Evolutionary conservation across 129 eudicot species (phyloP).

Genomic region (Tagetes erecta): DNA sequence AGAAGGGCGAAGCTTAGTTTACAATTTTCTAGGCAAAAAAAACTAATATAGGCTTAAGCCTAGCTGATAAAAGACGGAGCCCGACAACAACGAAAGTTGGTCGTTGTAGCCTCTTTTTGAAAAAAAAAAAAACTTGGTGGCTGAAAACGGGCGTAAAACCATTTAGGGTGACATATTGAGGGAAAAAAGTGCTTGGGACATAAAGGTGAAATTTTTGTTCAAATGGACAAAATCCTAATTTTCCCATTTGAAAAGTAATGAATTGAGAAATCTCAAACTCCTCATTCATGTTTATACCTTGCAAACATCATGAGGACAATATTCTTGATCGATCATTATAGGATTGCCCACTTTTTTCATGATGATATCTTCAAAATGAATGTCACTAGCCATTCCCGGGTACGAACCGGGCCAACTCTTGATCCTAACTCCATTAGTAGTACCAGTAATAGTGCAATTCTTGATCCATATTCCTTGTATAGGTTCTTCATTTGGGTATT

Average conservation of each 20-base stretch:
- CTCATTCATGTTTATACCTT: neutral
- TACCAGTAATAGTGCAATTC: constrained; percentile 43
- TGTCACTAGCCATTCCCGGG: constrained; percentile 23
- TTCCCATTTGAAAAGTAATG: neutral
- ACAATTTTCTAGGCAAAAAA: too few species aligned
- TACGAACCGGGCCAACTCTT: constrained; percentile 43
- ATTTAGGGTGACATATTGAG: too few species aligned
- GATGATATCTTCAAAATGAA: constrained; percentile 50
- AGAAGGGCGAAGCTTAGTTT: too few species aligned
- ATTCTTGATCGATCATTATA: constrained; percentile 44
- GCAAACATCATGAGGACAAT: constrained; percentile 44
- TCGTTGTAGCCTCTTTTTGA: too few species aligned
- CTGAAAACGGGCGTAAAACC: too few species aligned
- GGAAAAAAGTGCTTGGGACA: too few species aligned
- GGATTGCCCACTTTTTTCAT: constrained; percentile 51
- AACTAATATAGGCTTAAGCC: too few species aligned
- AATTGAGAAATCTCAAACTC: neutral
- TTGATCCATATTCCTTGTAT: constrained; percentile 40
- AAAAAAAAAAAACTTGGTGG: too few species aligned
- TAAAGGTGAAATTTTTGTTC: too few species aligned
- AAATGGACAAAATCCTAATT: too few species aligned
- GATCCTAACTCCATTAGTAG: constrained; percentile 48
- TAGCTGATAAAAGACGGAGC: too few species aligned
- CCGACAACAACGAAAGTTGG: too few species aligned
- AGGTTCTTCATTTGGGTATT: constrained; percentile 39